Evolutionary conservation across 1,139 yeast genomes (phyloP), one percentile per base, ranked within the genome.

Genomic region (Hansenula sp.): DNA sequence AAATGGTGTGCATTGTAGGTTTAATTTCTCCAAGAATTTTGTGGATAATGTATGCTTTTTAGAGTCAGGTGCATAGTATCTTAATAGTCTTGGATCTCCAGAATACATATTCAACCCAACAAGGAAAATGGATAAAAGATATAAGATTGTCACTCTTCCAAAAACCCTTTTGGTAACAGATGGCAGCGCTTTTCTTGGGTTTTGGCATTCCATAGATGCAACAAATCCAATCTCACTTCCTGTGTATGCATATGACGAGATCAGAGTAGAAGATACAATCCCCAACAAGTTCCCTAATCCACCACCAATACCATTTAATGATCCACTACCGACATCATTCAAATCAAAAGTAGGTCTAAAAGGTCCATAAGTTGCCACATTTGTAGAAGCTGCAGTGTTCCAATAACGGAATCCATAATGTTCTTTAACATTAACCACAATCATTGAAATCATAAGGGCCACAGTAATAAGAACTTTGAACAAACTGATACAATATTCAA

Each of bases 221-320:
- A 88, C 79, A 52, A 86, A 83, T 24, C 88, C 94, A 49, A 84
- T 80, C 55, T 87, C 96, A 0, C 91, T 82, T 0, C 96, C 96
- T 45, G 84, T 78, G 56, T 82, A 87, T 0, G 94, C 83, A 58
- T 83, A 85, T 0, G 87, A 72, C 0, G 90, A 83, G 24, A 81
- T 77, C 42, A 81, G 67, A 1, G 81, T 66, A 0, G 93, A 88
- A 1, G 80, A 76, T 46, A 85, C 53, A 18, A 86, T 65, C 34
- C 89, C 84, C 44, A 84, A 64, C 44, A 87, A 73, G 34, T 88
- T 65, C 0, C 95, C 96, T 27, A 68, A 58, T 35, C 69, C 62
- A 2, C 96, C 94, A 0, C 76, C 81, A 27, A 82, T 77, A 0
- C 88, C 88, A 12, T 30, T 45, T 31, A 8, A 65, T 51, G 47